These are phyloP conservation scores for Linum trigynum DNA, from an alignment of 345 rosid species.

Conservation along the genomic window DNA sequence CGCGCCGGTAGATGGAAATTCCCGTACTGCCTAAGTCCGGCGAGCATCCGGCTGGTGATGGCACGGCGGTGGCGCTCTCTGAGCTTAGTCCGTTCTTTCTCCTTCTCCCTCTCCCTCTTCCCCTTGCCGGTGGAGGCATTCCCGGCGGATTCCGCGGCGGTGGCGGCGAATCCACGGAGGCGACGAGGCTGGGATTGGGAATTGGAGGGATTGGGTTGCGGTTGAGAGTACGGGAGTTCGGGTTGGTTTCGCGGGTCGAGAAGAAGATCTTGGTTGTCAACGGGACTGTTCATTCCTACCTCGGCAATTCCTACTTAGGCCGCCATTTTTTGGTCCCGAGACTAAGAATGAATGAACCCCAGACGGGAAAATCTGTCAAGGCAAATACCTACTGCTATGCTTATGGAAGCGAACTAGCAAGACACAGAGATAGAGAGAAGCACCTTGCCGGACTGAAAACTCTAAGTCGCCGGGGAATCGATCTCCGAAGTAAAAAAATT, in stretches of 20 bases:
- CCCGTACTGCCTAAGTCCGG: constrained; percentile 86
- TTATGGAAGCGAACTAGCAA: too few relatives aligned
- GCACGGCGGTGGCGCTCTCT: constrained; percentile 96
- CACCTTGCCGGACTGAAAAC: too few relatives aligned
- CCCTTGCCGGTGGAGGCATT: constrained; percentile 27
- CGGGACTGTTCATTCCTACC: constrained; percentile 10
- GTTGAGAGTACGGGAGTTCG: constrained; percentile 11
- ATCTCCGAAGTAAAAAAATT: too few relatives aligned
- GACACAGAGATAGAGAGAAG: too few relatives aligned
- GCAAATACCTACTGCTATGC: too few relatives aligned
- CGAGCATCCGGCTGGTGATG: constrained; percentile 92
- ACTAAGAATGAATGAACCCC: too few relatives aligned
- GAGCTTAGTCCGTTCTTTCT: constrained; percentile 91
- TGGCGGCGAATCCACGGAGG: constrained; percentile 70
- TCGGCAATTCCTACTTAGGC: not conserved
- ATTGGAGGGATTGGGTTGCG: not conserved
- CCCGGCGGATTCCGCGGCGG: constrained; percentile 35
- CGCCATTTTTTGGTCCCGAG: too few relatives aligned
- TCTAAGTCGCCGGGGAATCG: too few relatives aligned
- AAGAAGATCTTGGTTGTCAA: constrained; percentile 5
- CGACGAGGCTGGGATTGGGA: constrained; percentile 45
- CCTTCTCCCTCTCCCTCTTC: constrained; percentile 85
- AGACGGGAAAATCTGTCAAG: too few relatives aligned
- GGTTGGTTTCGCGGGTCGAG: constrained; percentile 5
- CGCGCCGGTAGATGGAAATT: constrained; percentile 96